phyloP scores from a whole-genome alignment of 805 yeast species.

The Cyberlindnera xylosilytica region DNA sequence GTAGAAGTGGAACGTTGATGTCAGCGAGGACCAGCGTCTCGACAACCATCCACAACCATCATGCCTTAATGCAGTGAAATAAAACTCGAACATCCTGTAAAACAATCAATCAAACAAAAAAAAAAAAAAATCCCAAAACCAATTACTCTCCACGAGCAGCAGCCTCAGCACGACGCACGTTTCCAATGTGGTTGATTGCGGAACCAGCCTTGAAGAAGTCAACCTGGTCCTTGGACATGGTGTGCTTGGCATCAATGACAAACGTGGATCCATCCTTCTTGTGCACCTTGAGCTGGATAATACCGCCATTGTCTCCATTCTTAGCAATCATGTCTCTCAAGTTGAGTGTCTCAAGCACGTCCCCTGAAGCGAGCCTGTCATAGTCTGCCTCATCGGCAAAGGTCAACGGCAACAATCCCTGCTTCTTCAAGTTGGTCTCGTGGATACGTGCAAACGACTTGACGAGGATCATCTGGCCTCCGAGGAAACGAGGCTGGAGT shows the following conservation, averaged over 20 bases:
- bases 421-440: constrained; percentile 99
- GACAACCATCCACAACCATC: no score
- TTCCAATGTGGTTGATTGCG: constrained; percentile 89
- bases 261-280: constrained; percentile 70
- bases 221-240: constrained; percentile 95
- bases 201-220: constrained; percentile 97
- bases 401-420: constrained; percentile 94
- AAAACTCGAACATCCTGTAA: background rate
- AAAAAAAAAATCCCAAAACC: background rate
- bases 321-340: constrained; percentile 73
- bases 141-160: constrained; percentile 10
- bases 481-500: constrained; percentile 88
- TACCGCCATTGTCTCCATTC: constrained; percentile 87
- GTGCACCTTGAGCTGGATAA: constrained; percentile 65
- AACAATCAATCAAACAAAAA: background rate
- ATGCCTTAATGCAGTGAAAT: background rate
- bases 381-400: constrained; percentile 90
- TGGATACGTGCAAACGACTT: constrained; percentile 98
- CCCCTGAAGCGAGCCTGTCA: constrained; percentile 76
- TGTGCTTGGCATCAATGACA: constrained; percentile 78
- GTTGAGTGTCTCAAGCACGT: constrained; percentile 70
- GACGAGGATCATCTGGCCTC: constrained; percentile 83
- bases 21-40: no score
- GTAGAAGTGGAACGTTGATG: background rate
- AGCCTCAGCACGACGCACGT: constrained; percentile 38